Percentiles rank a stretch among this genome's conserved stretches.
phyloP scores from a whole-genome alignment of 805 yeast species.

The Torulaspora gathmanii region DNA sequence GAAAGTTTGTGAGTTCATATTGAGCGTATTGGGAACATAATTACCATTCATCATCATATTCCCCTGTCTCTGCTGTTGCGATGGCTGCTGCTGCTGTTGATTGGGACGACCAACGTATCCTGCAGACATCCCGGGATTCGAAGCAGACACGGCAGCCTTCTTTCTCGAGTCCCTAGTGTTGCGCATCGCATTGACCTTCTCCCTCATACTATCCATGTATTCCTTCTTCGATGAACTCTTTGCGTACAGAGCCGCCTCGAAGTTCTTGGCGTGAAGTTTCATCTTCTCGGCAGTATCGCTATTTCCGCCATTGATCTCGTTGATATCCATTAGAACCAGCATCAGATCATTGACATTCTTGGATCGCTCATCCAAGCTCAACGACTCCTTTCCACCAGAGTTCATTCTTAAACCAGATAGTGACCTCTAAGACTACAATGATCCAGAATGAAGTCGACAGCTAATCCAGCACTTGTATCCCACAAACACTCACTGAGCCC shows the following conservation, averaged over 20 bases:
- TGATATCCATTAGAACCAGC: slow-evolving; percentile 35
- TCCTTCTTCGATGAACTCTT: slow-evolving; percentile 55
- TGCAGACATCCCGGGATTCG: slow-evolving; percentile 24
- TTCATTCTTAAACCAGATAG: slow-evolving; percentile 3
- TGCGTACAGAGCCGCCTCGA: slow-evolving; percentile 60
- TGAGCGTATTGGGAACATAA: slow-evolving; percentile 20
- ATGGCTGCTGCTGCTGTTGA: slow-evolving; percentile 23
- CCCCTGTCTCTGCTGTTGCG: slow-evolving; percentile 27
- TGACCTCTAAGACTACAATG: too few relatives aligned
- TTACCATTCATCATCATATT: slow-evolving; percentile 24
- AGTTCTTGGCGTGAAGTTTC: slow-evolving; percentile 60
- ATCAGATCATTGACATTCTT: slow-evolving; percentile 34
- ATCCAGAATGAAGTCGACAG: background rate
- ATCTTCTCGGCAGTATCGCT: slow-evolving; percentile 40
- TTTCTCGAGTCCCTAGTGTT: slow-evolving; percentile 31
- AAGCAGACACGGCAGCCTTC: slow-evolving; percentile 20
- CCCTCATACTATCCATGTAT: slow-evolving; percentile 48
- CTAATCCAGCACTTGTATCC: background rate
- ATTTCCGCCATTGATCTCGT: slow-evolving; percentile 36
- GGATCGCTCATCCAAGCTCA: slow-evolving; percentile 32
- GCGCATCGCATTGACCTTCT: slow-evolving; percentile 41
- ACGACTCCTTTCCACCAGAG: slow-evolving; percentile 22
- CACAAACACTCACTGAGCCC: too few relatives aligned
- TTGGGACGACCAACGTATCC: slow-evolving; percentile 28
- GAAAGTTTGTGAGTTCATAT: slow-evolving; percentile 38